Conservation (phyloP, 768 basidiomycete genomes). For the Hirschioporus abietinus region DNA sequence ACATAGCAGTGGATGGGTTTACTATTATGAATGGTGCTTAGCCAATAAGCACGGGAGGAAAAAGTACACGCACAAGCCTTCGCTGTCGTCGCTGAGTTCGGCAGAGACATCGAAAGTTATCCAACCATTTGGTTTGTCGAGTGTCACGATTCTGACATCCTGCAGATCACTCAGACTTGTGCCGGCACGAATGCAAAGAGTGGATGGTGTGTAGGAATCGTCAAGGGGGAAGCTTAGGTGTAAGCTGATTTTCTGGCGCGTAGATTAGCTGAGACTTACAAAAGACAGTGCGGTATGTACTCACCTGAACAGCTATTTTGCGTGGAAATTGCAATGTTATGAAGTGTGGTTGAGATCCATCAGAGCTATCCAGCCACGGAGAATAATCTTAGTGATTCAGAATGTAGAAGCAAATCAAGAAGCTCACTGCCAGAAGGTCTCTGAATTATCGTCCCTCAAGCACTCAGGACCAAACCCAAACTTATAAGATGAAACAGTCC, state of each 20-base stretch:
- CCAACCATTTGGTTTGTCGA: slow-evolving; percentile 95
- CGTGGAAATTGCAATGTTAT: slow-evolving; percentile 92
- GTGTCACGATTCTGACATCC: slow-evolving; percentile 78
- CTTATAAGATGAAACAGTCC: slow-evolving; percentile 96
- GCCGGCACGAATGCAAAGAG: slow-evolving; percentile 85
- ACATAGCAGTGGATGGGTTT: slow-evolving; percentile 87
- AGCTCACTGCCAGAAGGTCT: slow-evolving; percentile 97
- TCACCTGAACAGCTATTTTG: slow-evolving; percentile 82
- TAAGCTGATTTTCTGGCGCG: slow-evolving; percentile 77
- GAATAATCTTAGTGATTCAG: neutral
- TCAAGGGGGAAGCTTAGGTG: slow-evolving; percentile 77
- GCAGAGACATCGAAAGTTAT: slow-evolving; percentile 80
- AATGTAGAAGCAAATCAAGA: neutral
- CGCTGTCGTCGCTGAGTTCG: slow-evolving; percentile 73
- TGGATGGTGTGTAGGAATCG: slow-evolving; percentile 96
- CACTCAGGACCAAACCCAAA: slow-evolving; percentile 96
- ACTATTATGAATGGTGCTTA: slow-evolving; percentile 33
- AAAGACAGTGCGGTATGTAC: slow-evolving; percentile 11
- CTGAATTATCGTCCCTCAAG: slow-evolving; percentile 79
- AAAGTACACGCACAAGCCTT: slow-evolving; percentile 56
- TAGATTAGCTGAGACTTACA: neutral
- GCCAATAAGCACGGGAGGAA: slow-evolving; percentile 3
- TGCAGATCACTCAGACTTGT: slow-evolving; percentile 89
- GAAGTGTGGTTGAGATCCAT: slow-evolving; percentile 96
- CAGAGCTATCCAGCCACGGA: slow-evolving; percentile 53